Evolutionary conservation across 2,329 filamentous ascomycete species (phyloP), one percentile per base, ranked within the genome.

Genomic region (Hymenoscyphus fraxineus): DNA sequence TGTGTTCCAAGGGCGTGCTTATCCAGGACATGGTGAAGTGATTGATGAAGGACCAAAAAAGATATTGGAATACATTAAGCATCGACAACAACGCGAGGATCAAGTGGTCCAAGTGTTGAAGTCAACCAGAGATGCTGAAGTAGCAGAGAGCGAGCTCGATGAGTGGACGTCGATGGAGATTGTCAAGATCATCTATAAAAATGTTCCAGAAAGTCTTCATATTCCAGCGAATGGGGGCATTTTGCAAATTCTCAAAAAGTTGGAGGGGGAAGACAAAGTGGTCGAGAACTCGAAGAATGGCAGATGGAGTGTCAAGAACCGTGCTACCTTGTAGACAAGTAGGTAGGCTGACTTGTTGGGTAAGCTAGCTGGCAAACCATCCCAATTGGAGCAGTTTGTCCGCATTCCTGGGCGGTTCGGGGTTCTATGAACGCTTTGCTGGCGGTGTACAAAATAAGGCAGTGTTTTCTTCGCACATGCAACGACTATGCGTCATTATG

Each of bases 21-120:
- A 97, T 75, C 94, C 95, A 0, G 94, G 91, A 3, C 95, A 99
- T 73, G 95, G 95, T 0, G 83, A 88, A 0, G 85, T 95, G 2
- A 82, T 98, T 31, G 84, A 88, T 44, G 84, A 95, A 67, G 91
- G 91, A 0, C 84, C 82, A 31, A 80, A 79, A 31, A 94, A 87
- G 74, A 89, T 98, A 61, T 71, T 79, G 22, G 92, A 97, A 76
- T 98, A 99, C 74, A 91, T 98, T 69, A 76, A 80, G 66, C 95
- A 98, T 78, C 83, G 94, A 39, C 84, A 86, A 72, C 84, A 90
- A 78, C 84, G 95, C 27, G 94, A 98, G 77, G 81, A 87, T 44
- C 91, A 96, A 75, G 87, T 96, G 4, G 68, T 95, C 19, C 82
- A 84, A 63, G 86, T 88, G 0, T 75, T 96, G 69, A 78, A 78